Conservation (phyloP, 164 flowering plant species). For the Pachysandra terminalis region DNA sequence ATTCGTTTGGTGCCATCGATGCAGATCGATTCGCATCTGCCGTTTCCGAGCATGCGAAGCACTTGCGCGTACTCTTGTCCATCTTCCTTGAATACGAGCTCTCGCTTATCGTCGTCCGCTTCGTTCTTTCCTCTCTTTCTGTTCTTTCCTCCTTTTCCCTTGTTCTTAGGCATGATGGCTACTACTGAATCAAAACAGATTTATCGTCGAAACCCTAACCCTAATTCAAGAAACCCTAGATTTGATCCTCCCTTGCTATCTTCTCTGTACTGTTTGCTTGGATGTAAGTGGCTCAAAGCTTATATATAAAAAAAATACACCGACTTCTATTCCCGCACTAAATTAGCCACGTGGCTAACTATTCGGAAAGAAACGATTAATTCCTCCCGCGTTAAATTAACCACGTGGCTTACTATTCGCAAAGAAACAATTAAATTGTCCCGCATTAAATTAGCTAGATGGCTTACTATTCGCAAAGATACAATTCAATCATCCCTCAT, state of each 20-base stretch:
- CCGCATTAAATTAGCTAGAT: too few relatives aligned
- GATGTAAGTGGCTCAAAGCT: too few relatives aligned
- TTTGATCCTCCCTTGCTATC: too few relatives aligned
- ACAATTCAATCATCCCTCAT: too few relatives aligned
- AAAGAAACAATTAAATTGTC: too few relatives aligned
- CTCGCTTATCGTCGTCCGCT: constrained; percentile 31
- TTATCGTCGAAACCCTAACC: constrained; percentile 14
- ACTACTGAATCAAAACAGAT: not conserved
- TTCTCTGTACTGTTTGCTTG: too few relatives aligned
- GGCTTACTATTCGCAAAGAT: too few relatives aligned
- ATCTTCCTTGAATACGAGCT: constrained; percentile 32
- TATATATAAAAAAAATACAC: too few relatives aligned
- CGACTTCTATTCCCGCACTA: too few relatives aligned
- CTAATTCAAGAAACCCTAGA: constrained; percentile 7
- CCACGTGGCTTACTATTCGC: not conserved
- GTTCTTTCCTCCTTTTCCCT: constrained; percentile 36
- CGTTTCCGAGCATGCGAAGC: constrained; percentile 19
- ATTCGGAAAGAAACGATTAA: too few relatives aligned
- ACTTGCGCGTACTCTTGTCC: constrained; percentile 32
- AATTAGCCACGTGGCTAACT: too few relatives aligned
- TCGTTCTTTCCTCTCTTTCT: constrained; percentile 34
- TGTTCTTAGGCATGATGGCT: constrained; percentile 35
- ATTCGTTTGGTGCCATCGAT: constrained; percentile 1
- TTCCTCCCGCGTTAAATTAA: too few relatives aligned
- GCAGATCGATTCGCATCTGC: constrained; percentile 1